phyloP scores from a whole-genome alignment of 225 moss, liverwort and hornwort species.

The Polytrichum commune region DNA sequence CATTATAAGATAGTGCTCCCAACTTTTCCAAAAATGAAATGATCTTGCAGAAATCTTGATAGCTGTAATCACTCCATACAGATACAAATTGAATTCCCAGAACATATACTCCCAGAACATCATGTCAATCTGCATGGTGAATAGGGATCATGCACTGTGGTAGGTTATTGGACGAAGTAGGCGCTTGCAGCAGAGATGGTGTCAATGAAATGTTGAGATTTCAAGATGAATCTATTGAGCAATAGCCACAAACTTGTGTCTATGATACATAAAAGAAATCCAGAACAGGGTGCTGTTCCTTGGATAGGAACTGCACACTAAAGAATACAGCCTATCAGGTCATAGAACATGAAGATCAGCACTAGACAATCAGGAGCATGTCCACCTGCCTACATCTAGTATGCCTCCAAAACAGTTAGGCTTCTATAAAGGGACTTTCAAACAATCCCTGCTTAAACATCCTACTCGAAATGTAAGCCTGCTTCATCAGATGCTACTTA shows the following conservation, averaged over 20 bases:
- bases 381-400: slow-evolving; percentile 35
- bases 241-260: slow-evolving; percentile 43
- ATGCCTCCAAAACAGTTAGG: slow-evolving; percentile 41
- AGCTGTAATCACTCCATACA: too few relatives aligned
- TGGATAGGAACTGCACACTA: slow-evolving; percentile 23
- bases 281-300: slow-evolving; percentile 26
- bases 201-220: not conserved
- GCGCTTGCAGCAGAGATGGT: not conserved
- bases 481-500: too few relatives aligned
- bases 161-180: too few relatives aligned
- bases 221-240: slow-evolving; percentile 14
- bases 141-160: too few relatives aligned
- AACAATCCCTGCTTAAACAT: slow-evolving; percentile 36
- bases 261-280: slow-evolving; percentile 29
- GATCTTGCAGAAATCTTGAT: too few relatives aligned
- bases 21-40: too few relatives aligned
- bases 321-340: slow-evolving; percentile 56
- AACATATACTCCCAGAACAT: too few relatives aligned
- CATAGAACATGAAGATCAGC: slow-evolving; percentile 41
- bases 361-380: slow-evolving; percentile 31
- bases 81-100: too few relatives aligned
- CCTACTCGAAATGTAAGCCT: slow-evolving; percentile 20
- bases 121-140: too few relatives aligned
- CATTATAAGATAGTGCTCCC: too few relatives aligned
- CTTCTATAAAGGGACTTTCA: slow-evolving; percentile 64